phyloP scores from a whole-genome alignment of 208 protist species.

The Phytomonas francai region DNA sequence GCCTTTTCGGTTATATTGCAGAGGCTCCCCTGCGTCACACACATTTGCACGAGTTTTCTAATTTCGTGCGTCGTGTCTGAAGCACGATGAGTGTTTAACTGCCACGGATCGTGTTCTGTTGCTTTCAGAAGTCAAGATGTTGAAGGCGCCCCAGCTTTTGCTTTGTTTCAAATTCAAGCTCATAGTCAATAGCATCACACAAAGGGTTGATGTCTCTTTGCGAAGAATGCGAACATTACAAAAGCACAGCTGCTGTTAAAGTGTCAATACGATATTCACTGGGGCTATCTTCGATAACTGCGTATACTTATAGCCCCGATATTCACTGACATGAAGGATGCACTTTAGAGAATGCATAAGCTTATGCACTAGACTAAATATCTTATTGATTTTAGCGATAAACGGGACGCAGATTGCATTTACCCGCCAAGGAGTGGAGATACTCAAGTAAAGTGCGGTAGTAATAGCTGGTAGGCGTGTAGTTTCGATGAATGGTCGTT shows the following conservation, averaged over 20 bases:
- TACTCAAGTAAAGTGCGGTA: background rate
- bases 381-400: background rate
- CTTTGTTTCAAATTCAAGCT: conserved; percentile 72
- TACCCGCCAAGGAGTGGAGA: background rate
- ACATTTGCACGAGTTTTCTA: conserved; percentile 38
- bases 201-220: conserved; percentile 13
- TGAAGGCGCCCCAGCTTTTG: conserved; percentile 64
- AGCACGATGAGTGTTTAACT: conserved; percentile 54
- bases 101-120: conserved; percentile 37
- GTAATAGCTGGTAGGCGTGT: background rate
- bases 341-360: conserved; percentile 59
- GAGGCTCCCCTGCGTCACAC: conserved; percentile 22
- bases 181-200: conserved; percentile 3
- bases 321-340: conserved; percentile 50
- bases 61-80: conserved; percentile 59
- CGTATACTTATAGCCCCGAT: conserved; percentile 35
- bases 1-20: conserved; percentile 6
- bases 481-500: background rate
- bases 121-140: conserved; percentile 52
- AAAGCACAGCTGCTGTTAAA: conserved; percentile 27
- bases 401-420: background rate
- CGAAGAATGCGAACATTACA: conserved; percentile 30
- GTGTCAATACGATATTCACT: conserved; percentile 65
- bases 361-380: conserved; percentile 29
- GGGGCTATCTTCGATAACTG: conserved; percentile 46